Base-by-base conservation (phyloP, 2,329 filamentous ascomycete species). In the Ophiostoma piceae region DNA sequence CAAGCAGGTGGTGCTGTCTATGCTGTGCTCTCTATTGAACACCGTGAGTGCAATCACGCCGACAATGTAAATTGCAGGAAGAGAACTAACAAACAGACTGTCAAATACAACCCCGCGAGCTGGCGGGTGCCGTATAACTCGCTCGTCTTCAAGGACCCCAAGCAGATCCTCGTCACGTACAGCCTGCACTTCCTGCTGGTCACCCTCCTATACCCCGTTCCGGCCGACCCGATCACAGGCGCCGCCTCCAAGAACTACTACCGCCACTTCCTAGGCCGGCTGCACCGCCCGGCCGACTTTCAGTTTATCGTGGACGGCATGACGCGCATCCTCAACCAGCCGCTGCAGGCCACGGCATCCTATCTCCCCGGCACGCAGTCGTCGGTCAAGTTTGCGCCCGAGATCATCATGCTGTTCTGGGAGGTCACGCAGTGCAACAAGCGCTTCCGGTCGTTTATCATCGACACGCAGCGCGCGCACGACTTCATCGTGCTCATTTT, bases 391-490 rank as follows among this genome's bases (percentile, higher is more conserved):
- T 96, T 94, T 84, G 92, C 94, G 0, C 94, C 95, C 1, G 95
- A 99, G 79, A 96, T 96, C 82, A 89, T 98, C 69, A 95, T 97
- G 86, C 84, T 99, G 1, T 97, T 98, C 77, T 99, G 95, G 95
- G 95, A 99, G 81, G 88, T 92, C 51, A 88, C 95, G 4, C 95
- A 99, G 79, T 97, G 94, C 84, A 99, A 99, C 80, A 98, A 97
- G 80, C 87, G 94, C 71, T 99, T 99, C 80, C 87, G 95, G 41
- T 92, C 93, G 1, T 99, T 97, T 79, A 95, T 99, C 76, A 94
- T 98, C 73, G 95, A 99, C 75, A 98, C 95, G 0, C 92, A 95
- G 76, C 85, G 94, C 69, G 92, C 92, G 0, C 92, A 97, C 76
- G 95, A 99, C 77, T 97, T 98, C 79, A 85, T 97, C 68, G 87